These are phyloP conservation scores for Rubus parviflorus DNA, from an alignment of 306 rosid species.

Conservation along the genomic window DNA sequence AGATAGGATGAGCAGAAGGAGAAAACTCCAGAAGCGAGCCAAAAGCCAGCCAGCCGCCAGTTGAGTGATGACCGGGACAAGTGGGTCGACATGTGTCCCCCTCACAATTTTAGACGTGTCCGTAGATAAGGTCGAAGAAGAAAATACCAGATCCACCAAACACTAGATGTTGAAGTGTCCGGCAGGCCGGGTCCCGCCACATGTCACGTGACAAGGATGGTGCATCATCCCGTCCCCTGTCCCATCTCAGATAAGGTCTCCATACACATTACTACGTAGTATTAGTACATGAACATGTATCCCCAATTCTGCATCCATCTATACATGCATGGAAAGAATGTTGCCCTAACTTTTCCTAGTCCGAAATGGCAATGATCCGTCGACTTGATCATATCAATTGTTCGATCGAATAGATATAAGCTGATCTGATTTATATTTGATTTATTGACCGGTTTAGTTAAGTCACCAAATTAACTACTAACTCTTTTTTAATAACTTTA, in stretches of 20 bases:
- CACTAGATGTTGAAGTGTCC: neutral
- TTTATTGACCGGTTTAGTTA: too few relatives aligned
- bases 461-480: too few relatives aligned
- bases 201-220: conserved; percentile 25
- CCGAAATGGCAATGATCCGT: too few relatives aligned
- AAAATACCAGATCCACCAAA: conserved; percentile 23
- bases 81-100: conserved; percentile 16
- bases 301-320: too few relatives aligned
- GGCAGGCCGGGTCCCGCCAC: neutral
- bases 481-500: too few relatives aligned
- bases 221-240: neutral
- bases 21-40: conserved; percentile 11
- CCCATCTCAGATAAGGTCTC: neutral
- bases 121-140: conserved; percentile 42
- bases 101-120: conserved; percentile 22
- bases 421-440: too few relatives aligned
- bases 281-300: too few relatives aligned
- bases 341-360: too few relatives aligned
- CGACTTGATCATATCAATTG: too few relatives aligned
- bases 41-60: neutral
- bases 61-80: conserved; percentile 8
- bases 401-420: too few relatives aligned
- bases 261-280: neutral
- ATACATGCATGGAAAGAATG: too few relatives aligned
- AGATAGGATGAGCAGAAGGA: neutral